These are phyloP conservation scores for Herpetospermum pedunculosum DNA, from an alignment of 306 rosid genomes.

Conservation along the genomic window DNA sequence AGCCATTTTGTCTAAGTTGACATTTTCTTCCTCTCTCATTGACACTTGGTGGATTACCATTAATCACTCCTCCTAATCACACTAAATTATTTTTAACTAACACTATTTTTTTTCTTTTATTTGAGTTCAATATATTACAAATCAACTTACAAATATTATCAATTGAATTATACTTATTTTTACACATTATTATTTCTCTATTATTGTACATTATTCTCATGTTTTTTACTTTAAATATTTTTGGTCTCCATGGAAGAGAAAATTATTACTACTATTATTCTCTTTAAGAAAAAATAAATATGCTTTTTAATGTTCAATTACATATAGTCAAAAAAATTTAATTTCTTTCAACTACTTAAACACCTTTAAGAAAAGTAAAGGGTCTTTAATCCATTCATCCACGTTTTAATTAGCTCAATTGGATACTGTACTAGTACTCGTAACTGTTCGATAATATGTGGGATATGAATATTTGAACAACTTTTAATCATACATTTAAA, in stretches of 20 bases:
- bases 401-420: no score
- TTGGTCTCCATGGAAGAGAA: not conserved
- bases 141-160: no score
- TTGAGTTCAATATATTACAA: no score
- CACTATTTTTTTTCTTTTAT: not conserved
- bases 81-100: not conserved
- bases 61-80: conserved; percentile 5
- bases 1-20: conserved; percentile 1
- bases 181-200: not conserved
- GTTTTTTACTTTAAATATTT: not conserved
- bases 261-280: not conserved
- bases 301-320: no score
- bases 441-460: no score
- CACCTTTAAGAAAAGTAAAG: not conserved
- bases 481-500: no score
- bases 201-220: no score
- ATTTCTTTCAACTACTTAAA: not conserved
- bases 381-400: not conserved
- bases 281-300: no score
- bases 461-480: no score
- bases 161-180: not conserved
- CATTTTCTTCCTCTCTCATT: not conserved
- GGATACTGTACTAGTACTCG: no score
- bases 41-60: not conserved
- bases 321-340: not conserved